Percentiles rank a stretch among this genome's conserved stretches.
Conservation (phyloP, 768 basidiomycete species). For the Leccinum uliginosum region DNA sequence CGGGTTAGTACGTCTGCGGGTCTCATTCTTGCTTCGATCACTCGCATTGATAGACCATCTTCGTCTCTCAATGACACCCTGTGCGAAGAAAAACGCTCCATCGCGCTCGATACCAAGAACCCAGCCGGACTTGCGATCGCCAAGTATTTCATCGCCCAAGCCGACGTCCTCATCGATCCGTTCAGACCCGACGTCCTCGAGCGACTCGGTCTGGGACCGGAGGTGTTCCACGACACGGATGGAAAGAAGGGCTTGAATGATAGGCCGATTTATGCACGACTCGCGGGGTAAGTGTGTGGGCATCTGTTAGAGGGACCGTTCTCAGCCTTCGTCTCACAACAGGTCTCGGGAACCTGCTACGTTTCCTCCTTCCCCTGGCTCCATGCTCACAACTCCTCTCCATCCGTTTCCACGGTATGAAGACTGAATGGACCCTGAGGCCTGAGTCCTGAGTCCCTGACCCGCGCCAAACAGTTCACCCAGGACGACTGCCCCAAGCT, state of each 20-base stretch:
- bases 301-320: not conserved
- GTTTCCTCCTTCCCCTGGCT: constrained; percentile 69
- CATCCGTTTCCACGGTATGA: constrained; percentile 35
- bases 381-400: constrained; percentile 31
- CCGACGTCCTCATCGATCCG: constrained; percentile 82
- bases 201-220: constrained; percentile 69
- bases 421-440: constrained; percentile 59
- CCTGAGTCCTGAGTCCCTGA: no score
- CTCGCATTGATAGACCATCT: constrained; percentile 65
- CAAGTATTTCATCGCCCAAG: constrained; percentile 52
- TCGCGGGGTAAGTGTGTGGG: constrained; percentile 57
- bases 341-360: constrained; percentile 81
- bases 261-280: constrained; percentile 65
- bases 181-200: constrained; percentile 84
- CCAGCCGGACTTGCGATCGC: constrained; percentile 52
- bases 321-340: not conserved
- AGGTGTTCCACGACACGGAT: constrained; percentile 57
- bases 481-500: constrained; percentile 54
- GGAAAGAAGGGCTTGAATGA: constrained; percentile 50
- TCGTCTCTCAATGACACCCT: constrained; percentile 45
- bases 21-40: constrained; percentile 67
- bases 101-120: constrained; percentile 63
- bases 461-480: constrained; percentile 40
- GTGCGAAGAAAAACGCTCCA: constrained; percentile 71
- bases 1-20: constrained; percentile 81